A percentile compares a stretch with the other conserved stretches of the same genome.
Conservation (phyloP, 2,329 filamentous ascomycete species). For the Alternaria consortialis region DNA sequence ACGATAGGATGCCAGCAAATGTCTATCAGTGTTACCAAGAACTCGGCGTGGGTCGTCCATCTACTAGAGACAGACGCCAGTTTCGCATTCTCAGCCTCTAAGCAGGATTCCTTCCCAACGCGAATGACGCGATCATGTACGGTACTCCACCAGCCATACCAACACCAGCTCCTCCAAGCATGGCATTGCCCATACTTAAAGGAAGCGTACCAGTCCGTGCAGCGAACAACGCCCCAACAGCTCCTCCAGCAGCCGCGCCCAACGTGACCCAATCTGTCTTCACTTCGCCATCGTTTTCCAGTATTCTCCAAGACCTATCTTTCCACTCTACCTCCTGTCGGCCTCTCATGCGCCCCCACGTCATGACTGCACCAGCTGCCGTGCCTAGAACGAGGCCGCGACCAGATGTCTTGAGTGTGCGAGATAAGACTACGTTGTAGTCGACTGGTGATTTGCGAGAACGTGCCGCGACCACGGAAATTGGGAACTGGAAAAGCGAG, state of each 20-base stretch:
- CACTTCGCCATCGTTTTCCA: conserved; percentile 64
- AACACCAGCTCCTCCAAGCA: conserved; percentile 57
- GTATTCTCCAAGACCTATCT: conserved; percentile 69
- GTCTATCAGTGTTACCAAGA: background rate
- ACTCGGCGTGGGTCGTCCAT: background rate
- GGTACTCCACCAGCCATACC: conserved; percentile 63
- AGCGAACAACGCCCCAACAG: conserved; percentile 44
- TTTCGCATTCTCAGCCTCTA: conserved; percentile 1
- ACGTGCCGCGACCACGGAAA: conserved; percentile 38
- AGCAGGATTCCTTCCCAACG: conserved; percentile 25
- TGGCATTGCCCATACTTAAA: conserved; percentile 48
- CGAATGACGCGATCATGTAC: conserved; percentile 42
- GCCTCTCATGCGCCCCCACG: conserved; percentile 63
- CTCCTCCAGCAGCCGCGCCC: conserved; percentile 53
- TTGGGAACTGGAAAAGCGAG: conserved; percentile 50
- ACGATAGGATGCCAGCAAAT: background rate
- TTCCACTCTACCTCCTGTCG: conserved; percentile 69
- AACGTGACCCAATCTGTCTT: conserved; percentile 66
- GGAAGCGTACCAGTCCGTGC: conserved; percentile 39
- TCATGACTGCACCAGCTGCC: conserved; percentile 55
- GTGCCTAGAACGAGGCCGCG: conserved; percentile 58
- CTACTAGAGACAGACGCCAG: background rate
- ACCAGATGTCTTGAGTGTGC: conserved; percentile 59
- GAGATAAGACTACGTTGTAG: conserved; percentile 25
- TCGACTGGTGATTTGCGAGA: conserved; percentile 38